A percentile compares a stretch with the other conserved stretches of the same genome.
phyloP scores from a whole-genome alignment of 495 filamentous ascomycete genomes.

The Penicillium egyptiacum region DNA sequence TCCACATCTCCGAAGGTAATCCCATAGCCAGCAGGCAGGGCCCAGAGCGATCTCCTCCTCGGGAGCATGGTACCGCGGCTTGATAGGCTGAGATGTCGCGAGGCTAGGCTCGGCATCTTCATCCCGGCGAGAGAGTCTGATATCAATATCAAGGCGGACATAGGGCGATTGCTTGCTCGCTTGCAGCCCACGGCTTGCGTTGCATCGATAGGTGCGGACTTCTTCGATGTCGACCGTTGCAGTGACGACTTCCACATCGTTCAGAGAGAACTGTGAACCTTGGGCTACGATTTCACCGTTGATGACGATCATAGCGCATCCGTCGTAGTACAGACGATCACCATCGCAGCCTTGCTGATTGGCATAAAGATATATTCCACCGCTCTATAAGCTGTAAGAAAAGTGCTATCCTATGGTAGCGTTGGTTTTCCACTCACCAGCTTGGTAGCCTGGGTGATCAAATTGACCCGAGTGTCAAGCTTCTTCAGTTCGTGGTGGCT shows the following conservation, averaged over 20 bases:
- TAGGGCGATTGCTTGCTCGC: conserved; percentile 38
- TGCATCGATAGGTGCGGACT: conserved; percentile 44
- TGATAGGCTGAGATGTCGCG: conserved; percentile 41
- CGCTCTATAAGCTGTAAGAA: conserved; percentile 41
- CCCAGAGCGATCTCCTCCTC: conserved; percentile 77
- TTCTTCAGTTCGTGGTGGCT: conserved; percentile 75
- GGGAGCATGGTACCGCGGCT: conserved; percentile 56
- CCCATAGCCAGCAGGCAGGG: conserved; percentile 78
- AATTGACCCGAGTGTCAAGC: conserved; percentile 66
- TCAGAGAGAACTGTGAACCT: conserved; percentile 70
- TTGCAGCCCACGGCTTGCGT: conserved; percentile 41
- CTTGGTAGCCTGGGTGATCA: conserved; percentile 75
- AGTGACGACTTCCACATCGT: conserved; percentile 81
- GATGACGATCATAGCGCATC: conserved; percentile 74
- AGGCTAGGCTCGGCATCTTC: conserved; percentile 43
- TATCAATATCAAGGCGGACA: conserved; percentile 40
- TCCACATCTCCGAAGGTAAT: conserved; percentile 70
- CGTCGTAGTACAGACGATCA: conserved; percentile 66
- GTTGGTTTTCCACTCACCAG: conserved; percentile 38
- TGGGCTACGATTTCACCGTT: conserved; percentile 73
- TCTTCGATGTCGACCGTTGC: conserved; percentile 82
- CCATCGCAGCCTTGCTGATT: conserved; percentile 78
- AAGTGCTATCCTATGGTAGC: not conserved
- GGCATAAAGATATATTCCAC: conserved; percentile 75
- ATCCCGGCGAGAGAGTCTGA: conserved; percentile 33